Evolutionary conservation across 208 protist species (phyloP).

Genomic region (Crithidia expoeki): DNA sequence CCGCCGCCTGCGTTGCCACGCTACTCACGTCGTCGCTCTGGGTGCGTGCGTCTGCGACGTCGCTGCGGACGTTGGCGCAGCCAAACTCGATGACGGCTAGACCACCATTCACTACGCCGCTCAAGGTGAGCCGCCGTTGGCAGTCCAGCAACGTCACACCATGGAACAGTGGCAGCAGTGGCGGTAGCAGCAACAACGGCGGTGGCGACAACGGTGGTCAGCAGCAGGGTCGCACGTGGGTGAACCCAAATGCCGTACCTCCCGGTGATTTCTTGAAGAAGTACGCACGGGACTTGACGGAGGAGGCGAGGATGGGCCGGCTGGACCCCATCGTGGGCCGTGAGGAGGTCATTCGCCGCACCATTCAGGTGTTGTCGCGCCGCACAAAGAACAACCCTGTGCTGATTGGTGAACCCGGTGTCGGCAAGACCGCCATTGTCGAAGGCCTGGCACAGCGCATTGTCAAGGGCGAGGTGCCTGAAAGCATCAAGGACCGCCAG

Average conservation of each 20-base stretch:
- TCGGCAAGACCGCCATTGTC: conserved; percentile 94
- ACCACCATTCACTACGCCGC: neutral
- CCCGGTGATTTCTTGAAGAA: conserved; percentile 94
- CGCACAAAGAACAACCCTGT: conserved; percentile 99
- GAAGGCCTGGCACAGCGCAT: conserved; percentile 94
- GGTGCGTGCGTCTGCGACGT: neutral
- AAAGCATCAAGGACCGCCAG: conserved; percentile 86
- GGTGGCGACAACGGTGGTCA: conserved; percentile 22
- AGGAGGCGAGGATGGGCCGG: conserved; percentile 92
- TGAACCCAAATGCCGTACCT: conserved; percentile 89
- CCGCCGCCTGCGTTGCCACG: neutral
- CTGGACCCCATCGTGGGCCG: conserved; percentile 99
- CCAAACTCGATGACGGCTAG: neutral
- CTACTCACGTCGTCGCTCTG: conserved; percentile 2
- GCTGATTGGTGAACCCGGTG: conserved; percentile 97
- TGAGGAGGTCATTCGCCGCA: conserved; percentile 98
- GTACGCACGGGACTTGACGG: conserved; percentile 96
- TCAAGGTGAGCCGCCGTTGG: conserved; percentile 11
- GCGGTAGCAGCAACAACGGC: conserved; percentile 19
- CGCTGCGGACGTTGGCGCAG: neutral
- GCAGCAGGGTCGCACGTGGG: conserved; percentile 81
- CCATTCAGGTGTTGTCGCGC: conserved; percentile 96
- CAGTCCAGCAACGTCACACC: conserved; percentile 50
- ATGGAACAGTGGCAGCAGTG: conserved; percentile 40
- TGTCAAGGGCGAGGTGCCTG: conserved; percentile 91